These are phyloP conservation scores for Penicillium sp. DNA, from an alignment of 2,329 filamentous ascomycete genomes.

Conservation along the genomic window DNA sequence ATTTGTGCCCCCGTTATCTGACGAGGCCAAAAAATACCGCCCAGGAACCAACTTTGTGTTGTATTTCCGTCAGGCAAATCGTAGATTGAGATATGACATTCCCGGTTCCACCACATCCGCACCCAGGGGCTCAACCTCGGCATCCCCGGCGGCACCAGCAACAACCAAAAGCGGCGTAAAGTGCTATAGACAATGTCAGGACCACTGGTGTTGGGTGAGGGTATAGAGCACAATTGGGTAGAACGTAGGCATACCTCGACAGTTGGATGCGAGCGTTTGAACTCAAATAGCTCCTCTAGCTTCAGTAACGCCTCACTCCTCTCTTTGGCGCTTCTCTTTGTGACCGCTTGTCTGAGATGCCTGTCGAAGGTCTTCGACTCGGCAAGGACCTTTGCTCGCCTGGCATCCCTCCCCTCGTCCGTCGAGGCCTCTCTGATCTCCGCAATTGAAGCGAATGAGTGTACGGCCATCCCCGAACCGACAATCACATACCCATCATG, in stretches of 20 bases:
- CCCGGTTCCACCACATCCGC: conserved; percentile 1
- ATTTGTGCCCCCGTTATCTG: too few species aligned
- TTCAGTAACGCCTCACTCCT: background rate
- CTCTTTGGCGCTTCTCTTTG: background rate
- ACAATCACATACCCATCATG: background rate
- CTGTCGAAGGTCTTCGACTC: background rate
- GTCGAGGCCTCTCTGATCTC: background rate
- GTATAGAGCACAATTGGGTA: background rate
- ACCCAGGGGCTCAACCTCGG: background rate
- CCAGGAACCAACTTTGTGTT: too few species aligned
- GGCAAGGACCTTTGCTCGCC: background rate
- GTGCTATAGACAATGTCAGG: background rate
- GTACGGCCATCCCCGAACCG: background rate
- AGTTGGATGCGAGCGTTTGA: conserved; percentile 2
- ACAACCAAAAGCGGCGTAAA: conserved; percentile 2
- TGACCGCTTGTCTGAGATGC: background rate
- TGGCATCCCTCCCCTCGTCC: background rate
- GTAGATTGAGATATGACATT: conserved; percentile 2
- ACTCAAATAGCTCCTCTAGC: background rate
- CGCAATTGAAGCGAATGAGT: background rate
- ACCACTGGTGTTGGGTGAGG: background rate
- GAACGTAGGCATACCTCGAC: background rate
- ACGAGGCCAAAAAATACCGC: too few species aligned
- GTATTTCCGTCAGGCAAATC: background rate
- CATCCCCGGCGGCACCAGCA: background rate